Base-by-base conservation (phyloP, 2,329 filamentous ascomycete genomes). In the Sclerotinia spermophila region DNA sequence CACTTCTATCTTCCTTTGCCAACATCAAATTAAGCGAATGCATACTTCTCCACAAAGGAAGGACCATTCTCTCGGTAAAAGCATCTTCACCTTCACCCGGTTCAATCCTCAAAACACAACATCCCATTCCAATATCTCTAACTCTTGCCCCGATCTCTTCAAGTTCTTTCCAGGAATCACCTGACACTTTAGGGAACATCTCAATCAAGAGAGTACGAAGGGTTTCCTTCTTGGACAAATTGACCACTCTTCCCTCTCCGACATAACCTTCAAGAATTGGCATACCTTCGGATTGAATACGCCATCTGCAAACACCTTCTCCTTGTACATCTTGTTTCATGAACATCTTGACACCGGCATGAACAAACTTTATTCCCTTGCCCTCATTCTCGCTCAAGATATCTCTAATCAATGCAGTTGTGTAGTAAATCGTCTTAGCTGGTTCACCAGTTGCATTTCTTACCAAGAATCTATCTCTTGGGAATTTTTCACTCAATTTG, bases 301-400 rank as follows among this genome's bases (percentile, higher is more conserved):
- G 89, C 96, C 96, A 99, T 71, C 91, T 88, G 83, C 94, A 97
- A 45, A 96, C 91, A 69, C 94, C 91, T 48, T 91, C 90, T 7
- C 90, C 92, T 72, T 97, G 94, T 0, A 93, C 91, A 78, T 97
- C 94, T 81, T 98, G 95, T 84, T 97, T 97, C 85, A 98, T 96
- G 80, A 97, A 99, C 93, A 98, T 98, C 83, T 97, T 97, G 45
- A 99, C 94, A 74, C 96, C 96, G 66, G 92, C 95, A 81, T 99
- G 96, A 65, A 99, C 92, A 79, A 99, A 97, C 80, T 96, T 97
- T 81, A 98, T 90, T 60, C 94, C 94, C 40, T 92, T 90, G 58
- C 93, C 92, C 81, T 97, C 94, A 80, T 99, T 99, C 78, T 91
- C 87, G 5, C 86, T 87, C 5, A 99, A 86, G 68, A 99, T 96